Conservation (phyloP, 2,329 filamentous ascomycete species). For the Colletotrichum tropicale region DNA sequence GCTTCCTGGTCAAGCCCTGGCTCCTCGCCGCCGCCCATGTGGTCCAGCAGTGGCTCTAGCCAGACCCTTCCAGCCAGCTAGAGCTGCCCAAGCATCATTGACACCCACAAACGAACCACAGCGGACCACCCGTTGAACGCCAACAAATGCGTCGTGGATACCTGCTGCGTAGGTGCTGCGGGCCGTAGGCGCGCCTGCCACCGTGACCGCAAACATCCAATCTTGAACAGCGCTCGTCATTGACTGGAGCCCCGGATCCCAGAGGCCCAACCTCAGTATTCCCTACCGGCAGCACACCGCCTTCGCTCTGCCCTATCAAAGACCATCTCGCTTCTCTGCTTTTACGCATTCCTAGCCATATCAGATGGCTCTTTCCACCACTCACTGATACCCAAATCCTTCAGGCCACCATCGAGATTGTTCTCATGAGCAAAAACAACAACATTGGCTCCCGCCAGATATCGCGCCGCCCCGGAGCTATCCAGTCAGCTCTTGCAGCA, state of each 20-base stretch:
- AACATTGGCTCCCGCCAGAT: neutral
- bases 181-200: constrained; percentile 8
- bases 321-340: neutral
- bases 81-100: neutral
- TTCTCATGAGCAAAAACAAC: neutral
- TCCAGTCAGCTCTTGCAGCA: neutral
- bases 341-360: neutral
- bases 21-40: neutral
- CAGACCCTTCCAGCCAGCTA: constrained; percentile 7
- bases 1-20: neutral
- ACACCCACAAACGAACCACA: neutral
- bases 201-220: neutral
- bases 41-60: neutral
- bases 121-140: neutral
- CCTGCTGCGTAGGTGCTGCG: neutral
- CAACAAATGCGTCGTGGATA: constrained; percentile 2
- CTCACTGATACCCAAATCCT: neutral
- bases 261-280: neutral
- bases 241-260: neutral
- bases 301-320: neutral
- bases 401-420: neutral
- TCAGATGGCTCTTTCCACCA: neutral
- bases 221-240: neutral
- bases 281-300: constrained; percentile 10
- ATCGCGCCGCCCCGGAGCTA: too few species aligned